Conservation (phyloP, 1,139 yeast genomes). For the Hansenula sp. region DNA sequence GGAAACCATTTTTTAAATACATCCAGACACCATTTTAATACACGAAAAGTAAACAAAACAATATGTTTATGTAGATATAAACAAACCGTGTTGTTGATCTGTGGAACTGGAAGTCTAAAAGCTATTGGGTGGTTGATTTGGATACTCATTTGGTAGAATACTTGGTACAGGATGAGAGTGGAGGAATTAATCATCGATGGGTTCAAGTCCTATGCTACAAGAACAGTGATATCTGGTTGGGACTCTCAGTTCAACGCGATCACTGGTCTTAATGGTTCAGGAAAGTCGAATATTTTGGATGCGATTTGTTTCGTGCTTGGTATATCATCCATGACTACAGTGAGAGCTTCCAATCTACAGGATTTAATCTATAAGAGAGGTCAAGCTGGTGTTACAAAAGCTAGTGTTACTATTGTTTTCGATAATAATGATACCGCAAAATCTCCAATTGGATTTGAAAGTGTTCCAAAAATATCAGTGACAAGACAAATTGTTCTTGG, state of each 20-base stretch:
- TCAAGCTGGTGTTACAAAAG: slow-evolving; percentile 97
- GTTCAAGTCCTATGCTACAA: slow-evolving; percentile 94
- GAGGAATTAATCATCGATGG: slow-evolving; percentile 97
- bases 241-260: slow-evolving; percentile 96
- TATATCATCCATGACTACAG: slow-evolving; percentile 88
- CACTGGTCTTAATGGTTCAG: slow-evolving; percentile 96
- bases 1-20: too few species aligned
- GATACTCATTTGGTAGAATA: neutral
- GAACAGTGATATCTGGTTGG: slow-evolving; percentile 95
- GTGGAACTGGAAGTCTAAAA: too few species aligned
- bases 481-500: slow-evolving; percentile 91
- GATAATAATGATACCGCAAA: slow-evolving; percentile 73
- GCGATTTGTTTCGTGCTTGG: slow-evolving; percentile 99
- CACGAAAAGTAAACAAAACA: slow-evolving; percentile 1
- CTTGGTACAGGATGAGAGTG: slow-evolving; percentile 65
- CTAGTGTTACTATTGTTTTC: slow-evolving; percentile 93
- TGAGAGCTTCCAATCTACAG: slow-evolving; percentile 88
- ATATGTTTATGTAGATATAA: neutral
- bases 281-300: slow-evolving; percentile 91
- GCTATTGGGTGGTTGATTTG: too few species aligned
- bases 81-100: neutral
- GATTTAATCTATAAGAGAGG: slow-evolving; percentile 96
- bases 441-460: slow-evolving; percentile 87
- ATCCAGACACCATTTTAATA: slow-evolving; percentile 1
- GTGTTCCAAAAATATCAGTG: slow-evolving; percentile 75